Percentiles rank a stretch among this genome's conserved stretches.
These are phyloP conservation scores for Juncus inflexus DNA, from an alignment of 176 grass and related monocot species.

Conservation along the genomic window DNA sequence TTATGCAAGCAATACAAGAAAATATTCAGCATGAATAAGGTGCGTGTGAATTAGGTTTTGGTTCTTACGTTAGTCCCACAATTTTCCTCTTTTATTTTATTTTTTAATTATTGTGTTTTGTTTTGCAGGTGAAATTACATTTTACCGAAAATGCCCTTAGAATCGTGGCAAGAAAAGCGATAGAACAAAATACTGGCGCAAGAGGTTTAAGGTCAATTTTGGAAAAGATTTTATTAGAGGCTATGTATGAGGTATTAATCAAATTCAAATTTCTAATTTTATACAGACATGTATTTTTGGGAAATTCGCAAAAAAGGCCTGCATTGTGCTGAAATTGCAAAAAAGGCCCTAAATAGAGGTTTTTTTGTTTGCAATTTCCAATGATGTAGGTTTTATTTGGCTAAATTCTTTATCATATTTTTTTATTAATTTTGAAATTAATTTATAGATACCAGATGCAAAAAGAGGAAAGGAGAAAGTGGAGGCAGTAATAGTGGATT, in stretches of 20 bases:
- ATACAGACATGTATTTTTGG: not conserved
- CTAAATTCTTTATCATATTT: not conserved
- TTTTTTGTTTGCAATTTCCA: not conserved
- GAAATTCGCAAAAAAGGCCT: not conserved
- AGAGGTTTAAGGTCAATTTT: slow-evolving; percentile 89
- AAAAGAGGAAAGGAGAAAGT: slow-evolving; percentile 66
- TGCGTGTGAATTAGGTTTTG: slow-evolving; percentile 29
- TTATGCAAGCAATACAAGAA: slow-evolving; percentile 96
- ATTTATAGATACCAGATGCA: slow-evolving; percentile 67
- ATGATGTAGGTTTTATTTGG: not conserved
- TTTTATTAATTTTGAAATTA: slow-evolving; percentile 24
- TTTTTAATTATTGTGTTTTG: slow-evolving; percentile 19
- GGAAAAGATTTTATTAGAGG: slow-evolving; percentile 78
- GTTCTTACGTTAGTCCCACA: not conserved
- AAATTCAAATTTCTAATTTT: slow-evolving; percentile 5
- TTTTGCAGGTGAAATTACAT: slow-evolving; percentile 70
- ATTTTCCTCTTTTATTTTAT: slow-evolving; percentile 7
- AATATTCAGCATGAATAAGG: slow-evolving; percentile 86
- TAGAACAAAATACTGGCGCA: slow-evolving; percentile 72
- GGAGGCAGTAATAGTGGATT: slow-evolving; percentile 88
- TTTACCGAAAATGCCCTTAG: slow-evolving; percentile 67
- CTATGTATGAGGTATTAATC: slow-evolving; percentile 96
- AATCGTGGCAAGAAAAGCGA: slow-evolving; percentile 72
- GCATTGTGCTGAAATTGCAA: slow-evolving; percentile 3
- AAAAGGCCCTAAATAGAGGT: not conserved